Percentiles rank a stretch among this genome's conserved stretches.
phyloP scores from a whole-genome alignment of 2,329 filamentous ascomycete species.

The Colletotrichum australisinense region DNA sequence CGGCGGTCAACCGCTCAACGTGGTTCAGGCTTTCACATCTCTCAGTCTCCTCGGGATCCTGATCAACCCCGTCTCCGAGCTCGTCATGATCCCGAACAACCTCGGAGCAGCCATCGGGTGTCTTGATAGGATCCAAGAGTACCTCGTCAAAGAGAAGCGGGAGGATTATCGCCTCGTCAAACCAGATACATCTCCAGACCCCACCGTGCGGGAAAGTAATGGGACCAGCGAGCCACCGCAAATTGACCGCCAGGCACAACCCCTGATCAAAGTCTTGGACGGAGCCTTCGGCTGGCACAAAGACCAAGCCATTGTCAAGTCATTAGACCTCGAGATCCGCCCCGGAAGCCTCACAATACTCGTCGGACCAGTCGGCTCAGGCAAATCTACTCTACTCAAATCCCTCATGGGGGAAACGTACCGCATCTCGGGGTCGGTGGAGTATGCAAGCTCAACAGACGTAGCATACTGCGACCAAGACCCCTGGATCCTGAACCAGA shows the following conservation, averaged over 20 bases:
- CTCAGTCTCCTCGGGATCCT: slow-evolving; percentile 23
- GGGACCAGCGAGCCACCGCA: no score
- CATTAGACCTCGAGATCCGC: neutral
- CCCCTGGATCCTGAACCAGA: slow-evolving; percentile 43
- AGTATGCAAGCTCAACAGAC: slow-evolving; percentile 26
- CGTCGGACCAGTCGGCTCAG: slow-evolving; percentile 42
- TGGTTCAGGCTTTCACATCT: slow-evolving; percentile 28
- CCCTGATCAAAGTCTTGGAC: neutral
- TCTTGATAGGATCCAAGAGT: slow-evolving; percentile 41
- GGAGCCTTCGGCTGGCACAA: slow-evolving; percentile 9
- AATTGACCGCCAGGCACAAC: neutral
- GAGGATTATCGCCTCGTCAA: slow-evolving; percentile 4
- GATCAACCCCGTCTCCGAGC: slow-evolving; percentile 16
- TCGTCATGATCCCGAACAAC: slow-evolving; percentile 25
- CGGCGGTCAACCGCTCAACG: slow-evolving; percentile 10
- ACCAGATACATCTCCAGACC: no score
- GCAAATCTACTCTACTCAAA: slow-evolving; percentile 49
- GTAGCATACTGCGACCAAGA: slow-evolving; percentile 44
- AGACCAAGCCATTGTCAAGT: neutral
- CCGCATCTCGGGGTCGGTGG: slow-evolving; percentile 22
- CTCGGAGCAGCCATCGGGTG: slow-evolving; percentile 38
- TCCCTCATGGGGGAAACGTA: slow-evolving; percentile 44
- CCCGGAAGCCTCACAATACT: neutral
- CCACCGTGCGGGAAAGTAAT: accelerated
- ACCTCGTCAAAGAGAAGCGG: slow-evolving; percentile 34